Conservation (phyloP, 208 protist species). For the Trypanosoma avium region DNA sequence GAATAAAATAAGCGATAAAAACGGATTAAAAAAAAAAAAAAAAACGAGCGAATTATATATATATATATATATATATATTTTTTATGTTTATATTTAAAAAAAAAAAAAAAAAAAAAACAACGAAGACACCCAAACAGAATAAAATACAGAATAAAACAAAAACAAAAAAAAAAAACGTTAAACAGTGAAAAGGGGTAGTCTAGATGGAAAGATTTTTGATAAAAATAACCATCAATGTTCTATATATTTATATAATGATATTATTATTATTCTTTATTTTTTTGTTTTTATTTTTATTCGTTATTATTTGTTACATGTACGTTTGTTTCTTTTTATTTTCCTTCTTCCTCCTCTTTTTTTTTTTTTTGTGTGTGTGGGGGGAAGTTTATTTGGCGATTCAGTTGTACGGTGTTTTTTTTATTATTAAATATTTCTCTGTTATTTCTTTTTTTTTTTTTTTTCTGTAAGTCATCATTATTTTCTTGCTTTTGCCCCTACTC, state of each 20-base stretch:
- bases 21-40: too few species aligned
- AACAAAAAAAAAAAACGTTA: too few species aligned
- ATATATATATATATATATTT: too few species aligned
- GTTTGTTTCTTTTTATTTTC: background rate
- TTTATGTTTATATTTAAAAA: too few species aligned
- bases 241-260: conserved; percentile 4
- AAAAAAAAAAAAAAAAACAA: too few species aligned
- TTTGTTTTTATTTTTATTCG: background rate
- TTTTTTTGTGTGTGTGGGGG: background rate
- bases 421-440: too few species aligned
- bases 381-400: background rate
- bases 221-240: conserved; percentile 4
- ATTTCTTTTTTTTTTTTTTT: background rate
- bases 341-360: background rate
- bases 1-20: too few species aligned
- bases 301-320: background rate
- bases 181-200: too few species aligned
- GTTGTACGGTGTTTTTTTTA: background rate
- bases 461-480: background rate
- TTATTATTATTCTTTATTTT: background rate
- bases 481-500: background rate
- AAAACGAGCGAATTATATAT: too few species aligned
- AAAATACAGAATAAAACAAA: too few species aligned
- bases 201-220: too few species aligned
- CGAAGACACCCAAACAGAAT: too few species aligned